These are phyloP conservation scores for Exophiala xenobiotica DNA, from an alignment of 2,329 filamentous ascomycete genomes.

Conservation along the genomic window DNA sequence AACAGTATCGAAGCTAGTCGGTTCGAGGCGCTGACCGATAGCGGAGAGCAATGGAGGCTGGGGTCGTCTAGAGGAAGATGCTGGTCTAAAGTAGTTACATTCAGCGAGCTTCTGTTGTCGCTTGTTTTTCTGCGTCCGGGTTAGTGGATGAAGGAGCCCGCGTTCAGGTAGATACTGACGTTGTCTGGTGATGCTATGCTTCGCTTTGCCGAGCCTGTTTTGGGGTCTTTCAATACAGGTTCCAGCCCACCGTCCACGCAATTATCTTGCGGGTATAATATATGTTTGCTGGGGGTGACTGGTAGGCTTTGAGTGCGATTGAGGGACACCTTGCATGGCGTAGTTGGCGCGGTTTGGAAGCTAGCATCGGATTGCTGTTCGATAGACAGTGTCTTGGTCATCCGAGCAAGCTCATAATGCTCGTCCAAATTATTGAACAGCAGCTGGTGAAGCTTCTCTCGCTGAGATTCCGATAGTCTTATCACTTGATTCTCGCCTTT, in stretches of 20 bases:
- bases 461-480: conserved; percentile 22
- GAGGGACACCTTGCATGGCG: background rate
- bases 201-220: conserved; percentile 11
- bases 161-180: conserved; percentile 4
- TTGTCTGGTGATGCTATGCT: conserved; percentile 10
- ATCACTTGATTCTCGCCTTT: background rate
- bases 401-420: conserved; percentile 28
- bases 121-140: conserved; percentile 14
- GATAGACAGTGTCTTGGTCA: conserved; percentile 32
- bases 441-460: conserved; percentile 32
- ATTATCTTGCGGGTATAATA: background rate
- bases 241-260: background rate
- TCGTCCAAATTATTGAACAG: conserved; percentile 35
- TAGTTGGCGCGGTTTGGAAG: conserved; percentile 5
- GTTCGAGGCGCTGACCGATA: background rate
- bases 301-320: conserved; percentile 1
- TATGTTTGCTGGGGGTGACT: background rate
- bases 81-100: background rate
- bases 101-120: conserved; percentile 14
- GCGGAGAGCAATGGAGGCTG: background rate
- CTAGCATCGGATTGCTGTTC: conserved; percentile 26
- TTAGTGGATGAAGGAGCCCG: background rate
- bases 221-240: conserved; percentile 15
- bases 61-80: background rate
- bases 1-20: conserved; percentile 15